Conservation (phyloP, 345 rosid species). For the Ceriops decandra region DNA sequence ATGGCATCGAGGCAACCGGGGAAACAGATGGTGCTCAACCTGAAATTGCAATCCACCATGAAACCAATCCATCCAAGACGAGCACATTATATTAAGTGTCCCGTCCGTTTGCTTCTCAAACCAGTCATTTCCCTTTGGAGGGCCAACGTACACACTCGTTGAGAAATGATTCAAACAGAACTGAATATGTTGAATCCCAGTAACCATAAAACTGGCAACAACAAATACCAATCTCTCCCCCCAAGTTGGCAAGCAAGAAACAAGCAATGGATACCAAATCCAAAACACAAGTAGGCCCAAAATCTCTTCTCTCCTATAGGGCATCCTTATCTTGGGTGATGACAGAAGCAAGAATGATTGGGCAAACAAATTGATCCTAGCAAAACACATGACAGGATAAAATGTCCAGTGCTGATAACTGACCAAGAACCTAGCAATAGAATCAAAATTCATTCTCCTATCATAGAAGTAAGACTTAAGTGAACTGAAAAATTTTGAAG, state of each 20-base stretch:
- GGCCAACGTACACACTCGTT: constrained; percentile 44
- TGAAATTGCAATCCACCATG: constrained; percentile 81
- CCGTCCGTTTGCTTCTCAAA: constrained; percentile 50
- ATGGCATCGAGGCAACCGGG: constrained; percentile 50
- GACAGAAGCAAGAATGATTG: constrained; percentile 38
- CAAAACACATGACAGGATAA: constrained; percentile 58
- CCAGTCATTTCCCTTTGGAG: constrained; percentile 46
- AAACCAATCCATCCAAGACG: constrained; percentile 78
- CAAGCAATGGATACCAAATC: constrained; percentile 54
- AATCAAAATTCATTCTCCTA: constrained; percentile 47
- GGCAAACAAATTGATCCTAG: constrained; percentile 50
- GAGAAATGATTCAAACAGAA: constrained; percentile 60
- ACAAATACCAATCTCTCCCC: constrained; percentile 48
- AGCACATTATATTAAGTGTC: constrained; percentile 42
- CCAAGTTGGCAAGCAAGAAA: constrained; percentile 51
- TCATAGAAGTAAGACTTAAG: constrained; percentile 40
- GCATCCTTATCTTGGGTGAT: constrained; percentile 36
- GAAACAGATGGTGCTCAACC: constrained; percentile 69
- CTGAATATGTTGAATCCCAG: constrained; percentile 55
- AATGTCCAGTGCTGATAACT: constrained; percentile 56
- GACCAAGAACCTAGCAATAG: constrained; percentile 38
- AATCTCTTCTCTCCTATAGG: constrained; percentile 37
- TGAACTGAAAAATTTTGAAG: constrained; percentile 44
- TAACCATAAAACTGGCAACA: constrained; percentile 35
- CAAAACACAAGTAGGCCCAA: constrained; percentile 42